Evolutionary conservation across 306 rosid genomes (phyloP), one percentile per base, ranked within the genome.

Genomic region (Benincasa hispida): DNA sequence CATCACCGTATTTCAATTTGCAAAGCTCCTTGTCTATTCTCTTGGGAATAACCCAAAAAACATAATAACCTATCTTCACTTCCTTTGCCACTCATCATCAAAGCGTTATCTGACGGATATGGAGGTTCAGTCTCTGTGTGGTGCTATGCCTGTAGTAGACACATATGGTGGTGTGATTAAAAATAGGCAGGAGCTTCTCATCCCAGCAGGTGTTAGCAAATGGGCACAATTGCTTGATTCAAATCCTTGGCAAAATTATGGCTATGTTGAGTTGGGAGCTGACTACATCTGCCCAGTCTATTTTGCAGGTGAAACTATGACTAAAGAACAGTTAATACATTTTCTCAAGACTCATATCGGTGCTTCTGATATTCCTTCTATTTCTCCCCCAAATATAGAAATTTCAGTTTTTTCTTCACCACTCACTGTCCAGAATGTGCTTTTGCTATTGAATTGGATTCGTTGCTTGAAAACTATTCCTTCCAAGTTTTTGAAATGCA

Each of bases 371-470:
- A 83, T 93, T 19, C 97, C 98, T 32, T 2, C 61, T 58, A 76
- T 93, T 42, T 19, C 84, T 75, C 91, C 93, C 24, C 98, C 98
- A 2, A 80, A 74, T 82, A 82, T 83, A 37, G 77, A 80, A 9
- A 77, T 93, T 72, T 76, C 89, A 0, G 77, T 90, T 4, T 84
- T 85, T 1, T 77, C 82, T 54, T 81, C 88, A 24, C 90, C 82
- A 9, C 89, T 93, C 42, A 89, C 86, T 1, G 82, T 72, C 82
- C 57, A 78, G 15, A 93, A 91, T 75, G 91, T 83, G 54, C 78
- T 89, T 83, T 70, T 93, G 69, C 88, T 91, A 27, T 80, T 93
- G 83, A 77, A 77, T 11, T 91, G 98, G 98, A 89, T 93, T 78
- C 81, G 47, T 8, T 39, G 78, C 11, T 78, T 86, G 48, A 79